Base-by-base conservation (phyloP, 306 rosid genomes). In the Gastrolobium villosum region DNA sequence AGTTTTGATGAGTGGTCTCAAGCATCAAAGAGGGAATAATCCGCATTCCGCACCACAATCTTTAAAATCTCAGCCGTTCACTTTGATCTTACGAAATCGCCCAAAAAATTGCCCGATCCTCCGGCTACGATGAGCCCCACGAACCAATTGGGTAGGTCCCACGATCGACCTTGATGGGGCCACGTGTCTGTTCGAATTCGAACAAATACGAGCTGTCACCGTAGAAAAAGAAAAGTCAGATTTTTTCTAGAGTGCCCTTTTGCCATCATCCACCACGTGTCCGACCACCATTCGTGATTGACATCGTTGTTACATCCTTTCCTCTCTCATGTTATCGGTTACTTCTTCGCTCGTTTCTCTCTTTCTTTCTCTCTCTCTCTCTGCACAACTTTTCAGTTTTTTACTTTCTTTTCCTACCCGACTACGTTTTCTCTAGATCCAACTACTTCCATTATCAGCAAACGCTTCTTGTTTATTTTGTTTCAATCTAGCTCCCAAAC, bases 371-470 rank as follows among this genome's bases (percentile, higher is more conserved):
- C 69, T 26, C 77, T 62, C 10, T 55, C 75, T 50, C 67, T 26
- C 59, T 10, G 14, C 77, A 65, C 14, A 50, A 20, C 75, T 67
- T 60, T 73, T 59, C 50, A 31, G 20, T 46, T 60, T 44, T 44
- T 55, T 72, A 54, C 62, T 70, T 70, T 76, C 68, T 56, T 65
- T 61, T 28, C 77, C 79, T 15, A 65, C 79, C 61, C 75, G 15
- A 31, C 60, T 57, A 74, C 80, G 85, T 65, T 76, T 72, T 31
- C 77, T 81, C 48, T 49, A 59, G 80, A 84, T 84, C 88, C 37
- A 77, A 78, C 78, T 13, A 48, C 82, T 63, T 70, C 61, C 34
- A 10, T 65, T 34, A 4, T 73, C 36, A 7, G 4, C 66, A 40
- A 55, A 59, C 46, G 36, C 53, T 73, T 54, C 65, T 39, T 36